Evolutionary conservation across 805 yeast genomes (phyloP).

Genomic region (Geotrichum ghanense): DNA sequence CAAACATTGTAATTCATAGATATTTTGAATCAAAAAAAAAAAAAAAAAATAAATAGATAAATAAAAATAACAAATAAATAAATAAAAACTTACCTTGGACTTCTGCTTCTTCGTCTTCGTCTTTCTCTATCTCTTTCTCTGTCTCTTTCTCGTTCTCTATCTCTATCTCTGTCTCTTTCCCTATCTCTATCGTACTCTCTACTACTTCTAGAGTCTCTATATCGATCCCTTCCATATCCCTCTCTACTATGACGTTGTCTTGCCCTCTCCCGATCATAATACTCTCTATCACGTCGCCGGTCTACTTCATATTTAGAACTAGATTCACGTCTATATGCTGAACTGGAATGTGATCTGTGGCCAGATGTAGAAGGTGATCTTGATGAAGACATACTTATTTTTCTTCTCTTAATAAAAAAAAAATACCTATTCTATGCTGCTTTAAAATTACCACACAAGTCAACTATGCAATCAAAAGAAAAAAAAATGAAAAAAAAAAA

Average conservation of each 20-base stretch:
- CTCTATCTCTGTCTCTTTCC: slow-evolving; percentile 10
- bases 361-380: no score
- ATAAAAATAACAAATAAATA: background rate
- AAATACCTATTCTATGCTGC: no score
- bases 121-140: no score
- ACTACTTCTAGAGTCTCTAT: slow-evolving; percentile 4
- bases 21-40: background rate
- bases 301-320: slow-evolving; percentile 5
- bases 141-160: slow-evolving; percentile 7
- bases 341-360: no score
- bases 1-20: background rate
- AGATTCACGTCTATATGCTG: no score
- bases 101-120: background rate
- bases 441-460: no score
- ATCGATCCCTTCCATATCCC: slow-evolving; percentile 4
- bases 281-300: slow-evolving; percentile 8
- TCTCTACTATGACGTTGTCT: slow-evolving; percentile 7
- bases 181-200: slow-evolving; percentile 6
- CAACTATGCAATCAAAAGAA: no score
- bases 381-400: no score
- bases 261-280: slow-evolving; percentile 8
- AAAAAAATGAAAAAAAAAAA: no score
- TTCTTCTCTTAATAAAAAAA: no score
- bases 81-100: background rate
- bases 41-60: background rate